Conservation (phyloP, 805 yeast species). For the Priceomyces medius region DNA sequence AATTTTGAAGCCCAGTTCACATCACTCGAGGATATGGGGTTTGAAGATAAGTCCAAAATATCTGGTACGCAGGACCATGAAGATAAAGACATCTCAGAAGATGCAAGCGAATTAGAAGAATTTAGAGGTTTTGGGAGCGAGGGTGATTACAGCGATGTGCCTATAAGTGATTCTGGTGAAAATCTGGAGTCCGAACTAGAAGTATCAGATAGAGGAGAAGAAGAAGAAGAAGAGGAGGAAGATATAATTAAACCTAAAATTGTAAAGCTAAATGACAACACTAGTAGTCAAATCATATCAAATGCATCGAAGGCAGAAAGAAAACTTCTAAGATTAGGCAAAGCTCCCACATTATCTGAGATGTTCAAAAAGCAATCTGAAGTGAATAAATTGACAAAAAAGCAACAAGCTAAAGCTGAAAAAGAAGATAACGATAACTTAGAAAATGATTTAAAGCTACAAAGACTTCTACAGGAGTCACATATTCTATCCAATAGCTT, state of each 20-base stretch:
- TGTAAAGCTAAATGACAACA: conserved; percentile 44
- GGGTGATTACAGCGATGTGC: not conserved
- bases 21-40: conserved; percentile 47
- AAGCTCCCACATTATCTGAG: conserved; percentile 50
- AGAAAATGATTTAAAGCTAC: conserved; percentile 70
- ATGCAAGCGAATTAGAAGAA: conserved; percentile 11
- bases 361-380: conserved; percentile 24
- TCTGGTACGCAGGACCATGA: conserved; percentile 4
- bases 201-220: too few species aligned
- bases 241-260: conserved; percentile 39
- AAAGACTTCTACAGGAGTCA: conserved; percentile 67
- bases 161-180: conserved; percentile 8
- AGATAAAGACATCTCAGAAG: conserved; percentile 11
- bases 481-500: conserved; percentile 53
- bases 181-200: conserved; percentile 11
- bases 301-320: conserved; percentile 45
- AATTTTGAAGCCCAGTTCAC: conserved; percentile 69
- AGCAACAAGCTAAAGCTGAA: conserved; percentile 33
- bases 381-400: conserved; percentile 28
- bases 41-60: conserved; percentile 26
- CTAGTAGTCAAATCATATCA: conserved; percentile 23
- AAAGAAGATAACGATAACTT: conserved; percentile 51
- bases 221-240: conserved; percentile 7
- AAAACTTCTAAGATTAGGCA: conserved; percentile 57
- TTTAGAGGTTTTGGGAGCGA: conserved; percentile 14